These are phyloP conservation scores for Rachicladosporium sp. DNA, from an alignment of 2,329 filamentous ascomycete genomes.

Conservation along the genomic window DNA sequence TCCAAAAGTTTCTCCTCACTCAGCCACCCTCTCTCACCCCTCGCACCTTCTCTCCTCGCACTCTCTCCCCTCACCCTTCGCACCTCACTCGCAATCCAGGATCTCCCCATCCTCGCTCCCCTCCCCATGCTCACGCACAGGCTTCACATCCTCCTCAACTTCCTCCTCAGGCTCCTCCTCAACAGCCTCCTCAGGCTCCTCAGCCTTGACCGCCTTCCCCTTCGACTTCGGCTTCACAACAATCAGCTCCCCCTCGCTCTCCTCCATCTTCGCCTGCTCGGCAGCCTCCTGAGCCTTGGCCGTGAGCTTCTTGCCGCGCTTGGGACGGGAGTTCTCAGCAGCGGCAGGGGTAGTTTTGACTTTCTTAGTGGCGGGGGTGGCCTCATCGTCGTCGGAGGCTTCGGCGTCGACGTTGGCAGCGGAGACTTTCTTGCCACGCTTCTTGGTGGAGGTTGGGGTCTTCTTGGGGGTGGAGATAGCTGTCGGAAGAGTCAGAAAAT, in stretches of 20 bases:
- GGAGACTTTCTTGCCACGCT: slow-evolving; percentile 17
- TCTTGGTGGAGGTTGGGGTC: slow-evolving; percentile 12
- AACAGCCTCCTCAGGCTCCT: slow-evolving; percentile 4
- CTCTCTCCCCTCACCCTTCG: no score
- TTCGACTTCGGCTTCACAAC: background rate
- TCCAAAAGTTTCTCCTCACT: no score
- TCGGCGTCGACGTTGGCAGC: slow-evolving; percentile 3
- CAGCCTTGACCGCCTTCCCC: background rate
- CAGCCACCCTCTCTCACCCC: no score
- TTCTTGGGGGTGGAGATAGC: slow-evolving; percentile 3
- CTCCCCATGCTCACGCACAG: no score
- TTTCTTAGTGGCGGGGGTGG: slow-evolving; percentile 3
- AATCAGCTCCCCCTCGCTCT: no score
- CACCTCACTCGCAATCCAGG: no score
- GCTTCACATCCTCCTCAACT: background rate
- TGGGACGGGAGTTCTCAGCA: slow-evolving; percentile 5
- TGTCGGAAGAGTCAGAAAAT: background rate
- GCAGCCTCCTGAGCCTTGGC: slow-evolving; percentile 5
- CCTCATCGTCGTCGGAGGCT: background rate
- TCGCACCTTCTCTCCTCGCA: no score
- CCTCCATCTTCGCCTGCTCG: slow-evolving; percentile 5
- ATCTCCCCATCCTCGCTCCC: no score
- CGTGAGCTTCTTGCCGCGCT: no score
- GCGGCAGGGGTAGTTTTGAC: slow-evolving; percentile 8
- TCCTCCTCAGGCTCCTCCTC: slow-evolving; percentile 2